phyloP scores from a whole-genome alignment of 1,284 basidiomycete species.

The Phaffia rhodozyma region DNA sequence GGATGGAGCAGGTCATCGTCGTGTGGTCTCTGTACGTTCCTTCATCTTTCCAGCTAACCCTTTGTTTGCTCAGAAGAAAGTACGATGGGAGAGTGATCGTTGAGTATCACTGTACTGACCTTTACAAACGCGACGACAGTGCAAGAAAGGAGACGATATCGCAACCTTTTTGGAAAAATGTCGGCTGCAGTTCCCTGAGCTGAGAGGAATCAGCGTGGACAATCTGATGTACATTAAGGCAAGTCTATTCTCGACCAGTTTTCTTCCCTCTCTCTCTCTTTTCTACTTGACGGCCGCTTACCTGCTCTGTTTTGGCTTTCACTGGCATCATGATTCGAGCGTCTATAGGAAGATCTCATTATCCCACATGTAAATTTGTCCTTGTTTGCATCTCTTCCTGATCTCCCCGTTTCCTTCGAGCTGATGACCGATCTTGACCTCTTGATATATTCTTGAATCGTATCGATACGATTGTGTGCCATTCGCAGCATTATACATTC shows the following conservation, averaged over 20 bases:
- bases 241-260: constrained; percentile 22
- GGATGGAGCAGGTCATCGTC: constrained; percentile 95
- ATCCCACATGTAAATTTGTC: constrained; percentile 64
- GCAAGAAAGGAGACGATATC: constrained; percentile 95
- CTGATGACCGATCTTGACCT: background rate
- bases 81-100: background rate
- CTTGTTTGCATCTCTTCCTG: background rate
- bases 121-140: constrained; percentile 42
- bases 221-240: constrained; percentile 99
- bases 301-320: background rate
- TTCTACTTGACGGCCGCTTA: background rate
- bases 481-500: constrained; percentile 78
- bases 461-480: constrained; percentile 3
- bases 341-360: constrained; percentile 73
- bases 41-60: background rate
- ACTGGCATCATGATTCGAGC: background rate
- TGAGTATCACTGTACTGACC: constrained; percentile 4
- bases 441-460: background rate
- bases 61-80: background rate
- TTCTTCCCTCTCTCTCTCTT: constrained; percentile 6
- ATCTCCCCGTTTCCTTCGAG: background rate
- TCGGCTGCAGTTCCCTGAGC: constrained; percentile 79
- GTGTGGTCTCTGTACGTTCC: constrained; percentile 65
- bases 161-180: constrained; percentile 84
- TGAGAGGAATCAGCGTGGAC: constrained; percentile 78